Percentiles rank a stretch among this genome's conserved stretches.
Conservation (phyloP, 169 alveolate genomes). For the Plasmodium coatneyi region DNA sequence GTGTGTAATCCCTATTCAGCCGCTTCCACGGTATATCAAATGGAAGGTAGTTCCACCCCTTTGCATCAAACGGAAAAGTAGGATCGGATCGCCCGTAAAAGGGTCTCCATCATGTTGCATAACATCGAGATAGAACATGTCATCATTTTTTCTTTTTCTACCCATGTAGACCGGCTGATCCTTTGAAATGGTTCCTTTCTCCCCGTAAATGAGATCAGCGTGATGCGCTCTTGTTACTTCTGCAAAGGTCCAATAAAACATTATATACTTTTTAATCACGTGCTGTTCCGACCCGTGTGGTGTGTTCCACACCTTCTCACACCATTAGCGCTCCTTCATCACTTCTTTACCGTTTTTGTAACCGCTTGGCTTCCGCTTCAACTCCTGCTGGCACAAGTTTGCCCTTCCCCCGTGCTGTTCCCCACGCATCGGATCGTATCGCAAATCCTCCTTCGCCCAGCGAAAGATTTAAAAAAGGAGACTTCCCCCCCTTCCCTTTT, state of each 20-base stretch:
- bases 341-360: background rate
- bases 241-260: background rate
- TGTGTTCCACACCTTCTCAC: background rate
- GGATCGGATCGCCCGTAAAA: background rate
- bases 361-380: background rate
- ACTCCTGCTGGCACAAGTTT: background rate
- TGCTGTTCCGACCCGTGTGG: background rate
- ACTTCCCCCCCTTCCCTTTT: background rate
- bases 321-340: background rate
- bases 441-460: background rate
- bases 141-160: background rate
- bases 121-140: background rate
- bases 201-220: background rate
- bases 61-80: background rate
- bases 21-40: background rate
- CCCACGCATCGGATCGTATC: background rate
- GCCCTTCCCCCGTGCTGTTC: background rate
- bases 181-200: background rate
- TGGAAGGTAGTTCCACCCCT: background rate
- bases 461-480: background rate
- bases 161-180: background rate
- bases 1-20: background rate
- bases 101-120: background rate
- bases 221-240: background rate
- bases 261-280: background rate